phyloP scores from a whole-genome alignment of 1,139 yeast species.

The Pneumocystis canis region DNA sequence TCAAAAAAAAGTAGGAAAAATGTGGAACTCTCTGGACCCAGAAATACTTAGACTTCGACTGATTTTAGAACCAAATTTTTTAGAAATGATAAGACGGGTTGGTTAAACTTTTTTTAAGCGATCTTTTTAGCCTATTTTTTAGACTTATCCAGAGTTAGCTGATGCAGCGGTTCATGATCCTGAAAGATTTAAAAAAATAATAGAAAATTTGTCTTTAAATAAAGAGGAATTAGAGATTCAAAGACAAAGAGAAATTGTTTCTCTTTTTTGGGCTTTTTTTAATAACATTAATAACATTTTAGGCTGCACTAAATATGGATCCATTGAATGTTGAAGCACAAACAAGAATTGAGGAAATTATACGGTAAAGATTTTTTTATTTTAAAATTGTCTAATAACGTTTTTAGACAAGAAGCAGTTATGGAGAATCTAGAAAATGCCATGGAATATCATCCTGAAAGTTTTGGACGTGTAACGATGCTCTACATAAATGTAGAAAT shows the following conservation, averaged over 20 bases:
- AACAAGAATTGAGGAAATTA: slow-evolving; percentile 49
- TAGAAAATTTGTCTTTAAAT: slow-evolving; percentile 18
- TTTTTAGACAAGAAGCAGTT: slow-evolving; percentile 35
- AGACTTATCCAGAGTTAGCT: slow-evolving; percentile 25
- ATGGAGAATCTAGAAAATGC: slow-evolving; percentile 70
- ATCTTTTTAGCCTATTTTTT: background rate
- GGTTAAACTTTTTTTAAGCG: background rate
- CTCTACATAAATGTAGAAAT: slow-evolving; percentile 62
- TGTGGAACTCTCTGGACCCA: slow-evolving; percentile 2
- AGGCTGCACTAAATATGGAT: slow-evolving; percentile 35
- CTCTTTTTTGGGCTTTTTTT: background rate
- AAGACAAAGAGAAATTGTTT: slow-evolving; percentile 1
- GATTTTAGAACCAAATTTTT: slow-evolving; percentile 16
- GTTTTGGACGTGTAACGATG: slow-evolving; percentile 72
- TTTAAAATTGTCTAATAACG: background rate
- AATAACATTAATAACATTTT: background rate
- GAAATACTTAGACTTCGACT: slow-evolving; percentile 26
- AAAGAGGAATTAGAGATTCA: background rate
- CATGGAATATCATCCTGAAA: slow-evolving; percentile 74
- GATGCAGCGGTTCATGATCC: slow-evolving; percentile 37
- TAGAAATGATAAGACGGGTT: slow-evolving; percentile 6
- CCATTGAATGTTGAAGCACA: slow-evolving; percentile 69
- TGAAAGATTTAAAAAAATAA: slow-evolving; percentile 35
- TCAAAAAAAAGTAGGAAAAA: background rate
- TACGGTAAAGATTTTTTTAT: slow-evolving; percentile 32